Conservation (phyloP, 306 rosid species). For the Elaeagnus macrophylla region DNA sequence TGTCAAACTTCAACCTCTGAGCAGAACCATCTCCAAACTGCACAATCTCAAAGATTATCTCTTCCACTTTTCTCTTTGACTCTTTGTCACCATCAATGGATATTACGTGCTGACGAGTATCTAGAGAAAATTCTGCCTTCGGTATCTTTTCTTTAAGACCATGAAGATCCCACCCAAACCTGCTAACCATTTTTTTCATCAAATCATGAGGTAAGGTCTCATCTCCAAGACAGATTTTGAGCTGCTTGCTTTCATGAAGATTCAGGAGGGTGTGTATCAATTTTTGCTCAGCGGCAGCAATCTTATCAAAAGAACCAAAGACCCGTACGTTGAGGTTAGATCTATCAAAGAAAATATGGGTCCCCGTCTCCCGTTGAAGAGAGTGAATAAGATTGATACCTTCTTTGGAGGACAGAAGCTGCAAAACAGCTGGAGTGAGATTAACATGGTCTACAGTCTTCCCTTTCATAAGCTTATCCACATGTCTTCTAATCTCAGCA, state of each 20-base stretch:
- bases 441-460: conserved; percentile 41
- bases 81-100: conserved; percentile 48
- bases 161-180: conserved; percentile 74
- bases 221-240: conserved; percentile 61
- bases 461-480: conserved; percentile 74
- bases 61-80: conserved; percentile 60
- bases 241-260: conserved; percentile 58
- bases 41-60: conserved; percentile 43
- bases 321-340: conserved; percentile 46
- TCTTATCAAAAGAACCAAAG: conserved; percentile 46
- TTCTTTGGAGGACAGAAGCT: conserved; percentile 54
- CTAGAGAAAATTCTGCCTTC: conserved; percentile 50
- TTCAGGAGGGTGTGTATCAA: conserved; percentile 44
- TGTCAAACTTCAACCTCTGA: conserved; percentile 23
- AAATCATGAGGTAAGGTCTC: conserved; percentile 58
- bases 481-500: conserved; percentile 65
- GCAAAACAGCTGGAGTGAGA: conserved; percentile 61
- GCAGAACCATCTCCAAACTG: conserved; percentile 25
- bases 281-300: conserved; percentile 50
- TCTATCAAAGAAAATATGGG: conserved; percentile 58
- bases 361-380: conserved; percentile 58
- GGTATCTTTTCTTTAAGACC: conserved; percentile 69
- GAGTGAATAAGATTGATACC: conserved; percentile 46
- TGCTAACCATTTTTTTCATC: conserved; percentile 70
- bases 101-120: conserved; percentile 47